Conservation (phyloP, 768 basidiomycete genomes). For the Boletellus emodensis region DNA sequence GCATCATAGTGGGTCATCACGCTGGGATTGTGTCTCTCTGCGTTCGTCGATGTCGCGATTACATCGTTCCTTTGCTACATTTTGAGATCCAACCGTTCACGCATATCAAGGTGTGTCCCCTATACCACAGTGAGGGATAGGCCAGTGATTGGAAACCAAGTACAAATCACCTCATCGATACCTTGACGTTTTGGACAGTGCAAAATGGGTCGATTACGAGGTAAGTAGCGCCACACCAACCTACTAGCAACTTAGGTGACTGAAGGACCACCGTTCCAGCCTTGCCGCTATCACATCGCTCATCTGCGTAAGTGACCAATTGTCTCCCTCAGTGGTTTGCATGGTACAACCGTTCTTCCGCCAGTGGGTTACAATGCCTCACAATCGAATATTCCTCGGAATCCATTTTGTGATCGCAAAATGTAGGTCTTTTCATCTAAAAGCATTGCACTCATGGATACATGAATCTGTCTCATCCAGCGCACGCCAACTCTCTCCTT, state of each 20-base stretch:
- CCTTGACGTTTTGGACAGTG: constrained; percentile 19
- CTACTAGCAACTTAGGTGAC: background rate
- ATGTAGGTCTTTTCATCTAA: constrained; percentile 4
- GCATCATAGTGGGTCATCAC: constrained; percentile 43
- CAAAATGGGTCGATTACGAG: constrained; percentile 23
- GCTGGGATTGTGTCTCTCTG: constrained; percentile 42
- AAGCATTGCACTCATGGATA: background rate
- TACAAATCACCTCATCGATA: constrained; percentile 21
- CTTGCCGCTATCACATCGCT: constrained; percentile 13
- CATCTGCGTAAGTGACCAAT: constrained; percentile 15
- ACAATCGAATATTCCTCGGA: constrained; percentile 25
- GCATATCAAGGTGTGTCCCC: constrained; percentile 30
- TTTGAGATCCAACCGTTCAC: constrained; percentile 36
- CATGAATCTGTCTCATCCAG: background rate
- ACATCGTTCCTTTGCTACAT: constrained; percentile 40
- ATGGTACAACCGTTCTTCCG: background rate
- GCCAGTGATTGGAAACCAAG: constrained; percentile 1
- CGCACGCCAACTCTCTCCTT: constrained; percentile 26
- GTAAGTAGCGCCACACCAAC: constrained; percentile 2
- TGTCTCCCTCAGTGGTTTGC: background rate
- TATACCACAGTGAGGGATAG: background rate
- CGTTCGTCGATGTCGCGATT: constrained; percentile 44
- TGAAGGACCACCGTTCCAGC: constrained; percentile 3
- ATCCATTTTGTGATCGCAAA: constrained; percentile 23
- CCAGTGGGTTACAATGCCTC: constrained; percentile 20